Base-by-base conservation (phyloP, 306 rosid species). In the Albizia julibrissin region DNA sequence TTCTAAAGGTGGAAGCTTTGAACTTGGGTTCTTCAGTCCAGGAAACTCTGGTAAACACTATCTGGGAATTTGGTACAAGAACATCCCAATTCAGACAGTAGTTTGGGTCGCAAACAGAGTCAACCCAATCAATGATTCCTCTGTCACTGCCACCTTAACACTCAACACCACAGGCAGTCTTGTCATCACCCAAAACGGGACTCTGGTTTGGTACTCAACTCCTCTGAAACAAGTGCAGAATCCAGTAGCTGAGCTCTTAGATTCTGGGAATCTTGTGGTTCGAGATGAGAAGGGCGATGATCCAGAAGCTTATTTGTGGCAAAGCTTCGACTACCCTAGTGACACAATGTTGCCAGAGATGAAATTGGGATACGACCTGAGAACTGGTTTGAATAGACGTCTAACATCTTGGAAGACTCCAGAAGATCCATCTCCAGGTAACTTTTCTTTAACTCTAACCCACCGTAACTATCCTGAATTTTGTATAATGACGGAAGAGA, bases 101-200 rank as follows among this genome's bases (percentile, higher is more conserved):
- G 89, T 86, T 65, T 89, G 89, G 93, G 89, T 89, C 10, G 89
- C 93, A 42, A 89, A 90, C 65, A 18, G 88, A 5, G 78, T 77
- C 19, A 82, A 66, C 10, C 91, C 87, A 3, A 69, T 82, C 46
- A 44, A 44, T 2, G 79, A 78, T 62, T 62, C 39, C 47, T 46
- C 59, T 4, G 84, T 83, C 15, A 56, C 29, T 8, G 88, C 84
- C 21, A 29, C 5, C 2, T 31, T 83, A 1, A 54, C 1, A 22
- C 21, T 81, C 14, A 56, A 22, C 21, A 34, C 22, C 24, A 47
- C 71, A 0, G 78, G 81, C 43, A 78, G 2, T n/a, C 81, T 87
- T 29, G 69, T 83, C 0, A 72, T 83, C 13, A 56, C 43, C 66
- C 43, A 29, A 8, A 66, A 47, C 4, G 42, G 10, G 14, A 49